Evolutionary conservation across 192 early-diverging fungal genomes (phyloP).

Genomic region (Funneliformis geosporum): DNA sequence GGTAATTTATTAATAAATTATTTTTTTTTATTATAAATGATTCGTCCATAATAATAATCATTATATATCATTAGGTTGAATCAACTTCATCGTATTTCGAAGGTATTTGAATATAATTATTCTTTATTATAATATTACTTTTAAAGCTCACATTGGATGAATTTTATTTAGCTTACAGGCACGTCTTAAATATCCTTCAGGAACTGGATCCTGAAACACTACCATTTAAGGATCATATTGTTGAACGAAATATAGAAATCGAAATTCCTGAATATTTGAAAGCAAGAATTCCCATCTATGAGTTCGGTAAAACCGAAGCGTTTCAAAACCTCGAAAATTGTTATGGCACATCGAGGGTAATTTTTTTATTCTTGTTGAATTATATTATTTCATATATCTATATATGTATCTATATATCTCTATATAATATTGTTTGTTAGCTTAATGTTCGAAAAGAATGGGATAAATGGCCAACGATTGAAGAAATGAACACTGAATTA

Average conservation of each 20-base stretch:
- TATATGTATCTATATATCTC: too few species aligned
- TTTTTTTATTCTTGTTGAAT: background rate
- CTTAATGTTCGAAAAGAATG: background rate
- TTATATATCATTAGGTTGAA: constrained; percentile 35
- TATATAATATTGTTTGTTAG: constrained; percentile 14
- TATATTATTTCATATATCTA: background rate
- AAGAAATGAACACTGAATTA: background rate
- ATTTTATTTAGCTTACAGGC: constrained; percentile 46
- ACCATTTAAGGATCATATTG: constrained; percentile 48
- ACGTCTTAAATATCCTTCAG: constrained; percentile 49
- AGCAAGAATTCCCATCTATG: constrained; percentile 9
- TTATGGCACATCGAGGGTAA: constrained; percentile 25
- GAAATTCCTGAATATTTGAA: constrained; percentile 43
- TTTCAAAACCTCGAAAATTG: constrained; percentile 27
- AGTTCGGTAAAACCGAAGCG: constrained; percentile 4
- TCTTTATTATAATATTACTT: background rate
- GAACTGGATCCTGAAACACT: constrained; percentile 39
- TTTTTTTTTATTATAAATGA: background rate
- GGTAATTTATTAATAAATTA: constrained; percentile 5
- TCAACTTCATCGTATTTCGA: constrained; percentile 47
- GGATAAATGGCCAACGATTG: constrained; percentile 10
- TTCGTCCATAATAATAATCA: background rate
- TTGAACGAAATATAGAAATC: constrained; percentile 40
- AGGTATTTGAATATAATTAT: too few species aligned
- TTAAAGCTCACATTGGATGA: background rate